Percentiles rank a stretch among this genome's conserved stretches.
phyloP scores from a whole-genome alignment of 2,329 filamentous ascomycete species.

The Coniochaeta sp. region DNA sequence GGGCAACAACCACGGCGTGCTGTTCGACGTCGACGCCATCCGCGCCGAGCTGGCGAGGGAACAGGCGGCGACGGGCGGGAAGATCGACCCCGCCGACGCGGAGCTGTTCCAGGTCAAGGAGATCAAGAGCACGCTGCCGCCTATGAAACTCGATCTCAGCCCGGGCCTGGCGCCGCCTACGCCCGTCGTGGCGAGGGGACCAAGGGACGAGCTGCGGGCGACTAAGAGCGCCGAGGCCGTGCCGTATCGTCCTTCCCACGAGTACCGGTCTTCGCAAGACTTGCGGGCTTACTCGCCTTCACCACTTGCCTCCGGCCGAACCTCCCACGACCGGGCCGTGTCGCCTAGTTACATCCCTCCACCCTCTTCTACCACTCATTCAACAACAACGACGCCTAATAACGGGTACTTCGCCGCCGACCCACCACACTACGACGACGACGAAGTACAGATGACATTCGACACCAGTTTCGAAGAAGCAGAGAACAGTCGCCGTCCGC shows the following conservation, averaged over 20 bases:
- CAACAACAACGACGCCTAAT: conserved; percentile 5
- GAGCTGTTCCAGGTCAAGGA: conserved; percentile 61
- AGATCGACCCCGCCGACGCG: conserved; percentile 22
- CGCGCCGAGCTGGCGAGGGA: conserved; percentile 75
- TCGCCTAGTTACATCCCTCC: conserved; percentile 8
- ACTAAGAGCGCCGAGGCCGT: conserved; percentile 39
- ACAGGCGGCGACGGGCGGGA: conserved; percentile 28
- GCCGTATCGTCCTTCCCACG: conserved; percentile 15
- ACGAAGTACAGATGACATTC: conserved; percentile 64
- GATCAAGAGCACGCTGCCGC: conserved; percentile 79
- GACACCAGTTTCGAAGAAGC: conserved; percentile 54
- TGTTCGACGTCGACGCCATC: conserved; percentile 96
- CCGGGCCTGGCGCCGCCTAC: conserved; percentile 18
- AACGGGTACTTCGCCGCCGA: conserved; percentile 9
- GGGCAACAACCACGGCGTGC: conserved; percentile 54
- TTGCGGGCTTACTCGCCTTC: conserved; percentile 14
- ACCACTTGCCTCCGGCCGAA: conserved; percentile 4
- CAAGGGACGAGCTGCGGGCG: conserved; percentile 30
- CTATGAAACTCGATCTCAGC: conserved; percentile 69
- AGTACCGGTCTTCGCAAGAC: conserved; percentile 13
- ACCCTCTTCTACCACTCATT: conserved; percentile 8
- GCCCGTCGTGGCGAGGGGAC: conserved; percentile 21
- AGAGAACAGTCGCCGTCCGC: conserved; percentile 13
- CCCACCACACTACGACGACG: conserved; percentile 27
- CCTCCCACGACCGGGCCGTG: conserved; percentile 7